Percentiles rank a stretch among this genome's conserved stretches.
phyloP scores from a whole-genome alignment of 352 stramenopile genomes.

The Thalassiosira hispida region DNA sequence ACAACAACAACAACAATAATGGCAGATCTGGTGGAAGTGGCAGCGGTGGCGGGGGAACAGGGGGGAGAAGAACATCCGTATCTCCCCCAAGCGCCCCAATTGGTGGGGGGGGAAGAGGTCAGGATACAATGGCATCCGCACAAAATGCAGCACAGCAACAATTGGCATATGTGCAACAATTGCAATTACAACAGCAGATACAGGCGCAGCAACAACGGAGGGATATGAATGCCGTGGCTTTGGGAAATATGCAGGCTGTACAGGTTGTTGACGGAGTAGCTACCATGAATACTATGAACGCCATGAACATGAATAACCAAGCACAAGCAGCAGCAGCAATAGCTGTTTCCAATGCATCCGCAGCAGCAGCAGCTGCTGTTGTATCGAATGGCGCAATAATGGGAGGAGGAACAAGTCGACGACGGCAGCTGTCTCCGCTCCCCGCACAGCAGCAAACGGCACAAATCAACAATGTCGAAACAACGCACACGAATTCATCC shows the following conservation, averaged over 20 bases:
- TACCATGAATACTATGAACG: not conserved
- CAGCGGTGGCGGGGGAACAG: constrained; percentile 38
- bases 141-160: constrained; percentile 65
- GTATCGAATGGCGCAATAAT: not conserved
- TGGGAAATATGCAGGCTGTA: not conserved
- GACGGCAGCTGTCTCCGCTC: not conserved
- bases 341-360: not conserved
- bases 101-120: not conserved
- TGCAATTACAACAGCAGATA: constrained; percentile 63
- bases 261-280: not conserved
- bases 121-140: constrained; percentile 37
- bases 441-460: not conserved
- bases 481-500: not conserved
- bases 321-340: not conserved
- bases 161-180: constrained; percentile 71
- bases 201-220: constrained; percentile 8
- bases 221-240: constrained; percentile 3
- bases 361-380: constrained; percentile 8
- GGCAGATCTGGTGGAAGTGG: not conserved
- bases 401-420: not conserved
- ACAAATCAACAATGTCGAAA: not conserved
- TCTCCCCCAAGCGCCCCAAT: constrained; percentile 3
- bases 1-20: not conserved
- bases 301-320: not conserved
- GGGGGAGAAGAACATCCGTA: constrained; percentile 11